These are phyloP conservation scores for Pleurotus tuber-regium DNA, from an alignment of 768 basidiomycete genomes.

Conservation along the genomic window DNA sequence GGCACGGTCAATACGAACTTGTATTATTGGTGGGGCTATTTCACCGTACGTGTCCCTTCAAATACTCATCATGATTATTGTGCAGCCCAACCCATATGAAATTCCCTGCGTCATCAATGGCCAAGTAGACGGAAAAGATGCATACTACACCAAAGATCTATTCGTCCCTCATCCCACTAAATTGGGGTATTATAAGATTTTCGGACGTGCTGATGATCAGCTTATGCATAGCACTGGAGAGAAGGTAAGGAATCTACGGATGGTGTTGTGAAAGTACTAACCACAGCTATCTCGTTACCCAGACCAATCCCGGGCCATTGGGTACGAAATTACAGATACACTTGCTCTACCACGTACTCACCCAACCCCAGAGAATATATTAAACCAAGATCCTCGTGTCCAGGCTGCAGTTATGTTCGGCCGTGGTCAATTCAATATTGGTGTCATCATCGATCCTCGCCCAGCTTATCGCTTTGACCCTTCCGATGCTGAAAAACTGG, in stretches of 20 bases:
- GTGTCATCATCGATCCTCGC: constrained; percentile 27
- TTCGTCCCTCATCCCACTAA: constrained; percentile 24
- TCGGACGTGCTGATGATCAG: constrained; percentile 22
- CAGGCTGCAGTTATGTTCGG: constrained; percentile 28
- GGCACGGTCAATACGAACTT: constrained; percentile 16
- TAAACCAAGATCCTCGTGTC: constrained; percentile 18
- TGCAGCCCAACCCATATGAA: constrained; percentile 6
- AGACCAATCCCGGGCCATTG: constrained; percentile 30
- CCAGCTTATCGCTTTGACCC: constrained; percentile 15
- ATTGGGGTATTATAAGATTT: constrained; percentile 18
- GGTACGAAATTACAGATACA: constrained; percentile 13
- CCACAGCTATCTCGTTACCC: too few relatives aligned
- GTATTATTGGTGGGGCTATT: constrained; percentile 17
- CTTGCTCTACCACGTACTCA: too few relatives aligned
- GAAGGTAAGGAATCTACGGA: constrained; percentile 10
- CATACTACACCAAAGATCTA: constrained; percentile 19
- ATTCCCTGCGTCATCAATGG: constrained; percentile 12
- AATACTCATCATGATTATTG: too few relatives aligned
- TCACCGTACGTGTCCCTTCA: too few relatives aligned
- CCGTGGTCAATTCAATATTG: constrained; percentile 25
- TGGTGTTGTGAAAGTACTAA: too few relatives aligned
- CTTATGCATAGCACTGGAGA: constrained; percentile 19
- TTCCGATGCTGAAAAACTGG: constrained; percentile 6
- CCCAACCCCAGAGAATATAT: constrained; percentile 17
- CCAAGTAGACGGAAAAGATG: constrained; percentile 12